Conservation (phyloP, 225 moss, liverwort and hornwort genomes). For the Thuidium tamariscinum region DNA sequence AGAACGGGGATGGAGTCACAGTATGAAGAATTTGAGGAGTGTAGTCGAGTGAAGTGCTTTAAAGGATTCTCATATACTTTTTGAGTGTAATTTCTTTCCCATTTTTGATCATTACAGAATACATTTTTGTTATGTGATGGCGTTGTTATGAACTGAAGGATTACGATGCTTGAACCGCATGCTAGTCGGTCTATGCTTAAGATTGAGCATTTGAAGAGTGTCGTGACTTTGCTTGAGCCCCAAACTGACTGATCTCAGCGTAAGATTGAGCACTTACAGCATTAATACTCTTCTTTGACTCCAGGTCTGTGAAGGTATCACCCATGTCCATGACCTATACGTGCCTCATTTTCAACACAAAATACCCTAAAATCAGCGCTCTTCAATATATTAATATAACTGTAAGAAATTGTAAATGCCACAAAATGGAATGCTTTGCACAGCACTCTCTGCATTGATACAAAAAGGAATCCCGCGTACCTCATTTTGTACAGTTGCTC, state of each 20-base stretch:
- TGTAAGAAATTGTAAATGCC: neutral
- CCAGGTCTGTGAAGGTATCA: neutral
- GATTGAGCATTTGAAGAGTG: neutral
- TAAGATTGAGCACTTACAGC: neutral
- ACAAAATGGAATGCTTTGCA: neutral
- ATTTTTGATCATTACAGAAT: neutral
- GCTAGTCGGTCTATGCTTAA: neutral
- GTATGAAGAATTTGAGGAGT: neutral
- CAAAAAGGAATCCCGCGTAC: too few species aligned
- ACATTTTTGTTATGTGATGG: neutral
- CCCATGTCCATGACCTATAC: neutral
- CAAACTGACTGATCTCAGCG: neutral
- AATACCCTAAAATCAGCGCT: neutral
- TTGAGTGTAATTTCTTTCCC: neutral
- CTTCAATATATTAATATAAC: neutral
- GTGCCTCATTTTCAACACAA: neutral
- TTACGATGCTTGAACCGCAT: neutral
- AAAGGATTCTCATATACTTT: neutral
- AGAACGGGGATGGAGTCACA: slow-evolving; percentile 7
- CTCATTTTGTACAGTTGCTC: neutral
- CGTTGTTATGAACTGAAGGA: neutral
- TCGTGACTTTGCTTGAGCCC: neutral
- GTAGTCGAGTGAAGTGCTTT: neutral
- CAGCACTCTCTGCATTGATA: neutral
- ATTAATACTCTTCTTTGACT: neutral